Conservation (phyloP, 805 yeast genomes). For the Sporopachydermia quercuum region DNA sequence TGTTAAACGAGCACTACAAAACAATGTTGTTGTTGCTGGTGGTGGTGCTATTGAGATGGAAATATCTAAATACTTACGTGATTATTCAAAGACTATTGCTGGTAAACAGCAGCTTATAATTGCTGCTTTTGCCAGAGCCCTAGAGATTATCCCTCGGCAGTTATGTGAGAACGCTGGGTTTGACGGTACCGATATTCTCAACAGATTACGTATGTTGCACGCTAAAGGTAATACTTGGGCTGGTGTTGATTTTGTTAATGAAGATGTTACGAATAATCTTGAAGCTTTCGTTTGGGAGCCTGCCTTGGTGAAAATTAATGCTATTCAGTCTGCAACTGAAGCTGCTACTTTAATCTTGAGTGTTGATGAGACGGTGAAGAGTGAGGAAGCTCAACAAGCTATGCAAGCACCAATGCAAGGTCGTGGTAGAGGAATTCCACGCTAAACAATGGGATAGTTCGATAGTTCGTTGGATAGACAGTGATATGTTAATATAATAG, state of each 20-base stretch:
- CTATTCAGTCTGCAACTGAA: slow-evolving; percentile 91
- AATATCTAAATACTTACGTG: slow-evolving; percentile 74
- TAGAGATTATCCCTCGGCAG: slow-evolving; percentile 94
- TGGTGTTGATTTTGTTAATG: slow-evolving; percentile 86
- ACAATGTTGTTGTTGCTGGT: slow-evolving; percentile 84
- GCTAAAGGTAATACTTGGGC: slow-evolving; percentile 86
- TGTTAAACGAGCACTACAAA: slow-evolving; percentile 85
- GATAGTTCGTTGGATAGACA: no score
- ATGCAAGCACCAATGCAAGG: slow-evolving; percentile 14
- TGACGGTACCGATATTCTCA: slow-evolving; percentile 90
- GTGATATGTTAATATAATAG: no score
- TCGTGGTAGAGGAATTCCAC: slow-evolving; percentile 8
- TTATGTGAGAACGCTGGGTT: slow-evolving; percentile 98
- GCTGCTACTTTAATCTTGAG: slow-evolving; percentile 86
- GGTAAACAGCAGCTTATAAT: slow-evolving; percentile 94
- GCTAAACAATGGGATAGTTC: background rate
- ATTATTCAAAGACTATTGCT: slow-evolving; percentile 71
- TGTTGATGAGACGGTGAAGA: slow-evolving; percentile 77
- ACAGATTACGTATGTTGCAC: slow-evolving; percentile 82
- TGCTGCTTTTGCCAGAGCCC: slow-evolving; percentile 84
- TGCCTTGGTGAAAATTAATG: slow-evolving; percentile 81
- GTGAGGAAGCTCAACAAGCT: slow-evolving; percentile 24
- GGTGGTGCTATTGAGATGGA: slow-evolving; percentile 99
- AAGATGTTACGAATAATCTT: slow-evolving; percentile 68
- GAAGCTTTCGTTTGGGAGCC: slow-evolving; percentile 95